These are phyloP conservation scores for Chlamydomonas applanata DNA, from an alignment of 139 green algal species.

Conservation along the genomic window DNA sequence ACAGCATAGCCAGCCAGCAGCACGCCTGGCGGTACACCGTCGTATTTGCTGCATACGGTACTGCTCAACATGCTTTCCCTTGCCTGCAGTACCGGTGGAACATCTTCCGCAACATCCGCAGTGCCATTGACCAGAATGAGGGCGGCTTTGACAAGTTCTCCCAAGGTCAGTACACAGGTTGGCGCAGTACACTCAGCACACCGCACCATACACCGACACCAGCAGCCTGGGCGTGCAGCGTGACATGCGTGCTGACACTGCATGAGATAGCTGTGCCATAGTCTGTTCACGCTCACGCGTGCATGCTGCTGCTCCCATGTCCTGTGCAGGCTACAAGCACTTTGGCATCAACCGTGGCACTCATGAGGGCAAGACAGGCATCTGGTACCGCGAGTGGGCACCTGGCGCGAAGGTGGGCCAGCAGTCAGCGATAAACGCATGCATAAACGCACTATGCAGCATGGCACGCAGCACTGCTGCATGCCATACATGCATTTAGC, in stretches of 20 bases:
- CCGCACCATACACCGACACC: not conserved
- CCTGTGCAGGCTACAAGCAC: conserved; percentile 69
- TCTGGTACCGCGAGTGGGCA: conserved; percentile 91
- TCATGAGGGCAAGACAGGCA: conserved; percentile 70
- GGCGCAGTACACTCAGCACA: not conserved
- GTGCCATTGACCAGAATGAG: conserved; percentile 82
- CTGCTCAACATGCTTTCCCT: not conserved
- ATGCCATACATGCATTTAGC: too few relatives aligned
- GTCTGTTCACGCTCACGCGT: not conserved
- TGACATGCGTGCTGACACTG: not conserved
- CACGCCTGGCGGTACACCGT: not conserved
- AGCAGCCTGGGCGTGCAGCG: not conserved
- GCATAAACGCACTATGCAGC: too few relatives aligned
- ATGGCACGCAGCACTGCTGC: too few relatives aligned
- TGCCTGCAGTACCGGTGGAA: conserved; percentile 81
- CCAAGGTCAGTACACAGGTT: conserved; percentile 42
- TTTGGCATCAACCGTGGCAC: conserved; percentile 86
- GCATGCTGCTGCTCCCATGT: not conserved
- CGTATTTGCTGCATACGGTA: not conserved
- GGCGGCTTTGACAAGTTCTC: conserved; percentile 87
- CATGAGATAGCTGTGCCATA: not conserved
- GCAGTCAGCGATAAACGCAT: too few relatives aligned
- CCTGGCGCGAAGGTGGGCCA: conserved; percentile 68
- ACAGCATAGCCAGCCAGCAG: too few relatives aligned
- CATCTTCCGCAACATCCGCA: conserved; percentile 74